A percentile compares a stretch with the other conserved stretches of the same genome.
These are phyloP conservation scores for Penicillium roqueforti DNA, from an alignment of 495 filamentous ascomycete genomes.

Conservation along the genomic window DNA sequence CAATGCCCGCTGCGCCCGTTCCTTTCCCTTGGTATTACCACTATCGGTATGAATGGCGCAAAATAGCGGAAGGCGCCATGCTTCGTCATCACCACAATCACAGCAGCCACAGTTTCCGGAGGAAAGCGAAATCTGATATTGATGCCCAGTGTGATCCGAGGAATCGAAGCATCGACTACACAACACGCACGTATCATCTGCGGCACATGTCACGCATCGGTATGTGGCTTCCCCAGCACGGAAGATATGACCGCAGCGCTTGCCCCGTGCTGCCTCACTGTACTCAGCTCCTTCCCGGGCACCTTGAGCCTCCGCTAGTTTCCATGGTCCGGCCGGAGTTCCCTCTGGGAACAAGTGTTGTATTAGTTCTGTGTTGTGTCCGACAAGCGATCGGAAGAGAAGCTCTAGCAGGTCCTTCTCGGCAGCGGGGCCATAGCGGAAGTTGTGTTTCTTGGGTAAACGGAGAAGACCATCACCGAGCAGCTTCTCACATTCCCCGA, in stretches of 20 bases:
- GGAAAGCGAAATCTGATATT: slow-evolving; percentile 79
- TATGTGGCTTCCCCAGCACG: slow-evolving; percentile 88
- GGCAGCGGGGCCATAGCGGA: slow-evolving; percentile 68
- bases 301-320: slow-evolving; percentile 80
- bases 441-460: slow-evolving; percentile 61
- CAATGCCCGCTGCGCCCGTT: slow-evolving; percentile 49
- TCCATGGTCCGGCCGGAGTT: slow-evolving; percentile 61
- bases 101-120: slow-evolving; percentile 92
- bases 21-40: slow-evolving; percentile 58
- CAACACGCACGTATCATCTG: slow-evolving; percentile 81
- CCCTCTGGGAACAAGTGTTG: slow-evolving; percentile 75
- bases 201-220: slow-evolving; percentile 84
- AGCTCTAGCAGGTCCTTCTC: slow-evolving; percentile 64
- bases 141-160: slow-evolving; percentile 91
- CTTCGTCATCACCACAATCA: slow-evolving; percentile 93
- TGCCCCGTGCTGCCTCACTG: slow-evolving; percentile 84
- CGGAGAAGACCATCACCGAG: slow-evolving; percentile 71
- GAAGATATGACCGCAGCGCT: slow-evolving; percentile 97
- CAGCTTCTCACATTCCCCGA: slow-evolving; percentile 72
- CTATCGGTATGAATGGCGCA: slow-evolving; percentile 86
- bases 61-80: slow-evolving; percentile 81
- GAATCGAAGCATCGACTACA: slow-evolving; percentile 91
- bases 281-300: slow-evolving; percentile 91
- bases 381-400: slow-evolving; percentile 82
- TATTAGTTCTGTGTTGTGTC: slow-evolving; percentile 66